A percentile compares a stretch with the other conserved stretches of the same genome.
These are phyloP conservation scores for Gynandropsis gynandra DNA, from an alignment of 345 rosid genomes.

Conservation along the genomic window DNA sequence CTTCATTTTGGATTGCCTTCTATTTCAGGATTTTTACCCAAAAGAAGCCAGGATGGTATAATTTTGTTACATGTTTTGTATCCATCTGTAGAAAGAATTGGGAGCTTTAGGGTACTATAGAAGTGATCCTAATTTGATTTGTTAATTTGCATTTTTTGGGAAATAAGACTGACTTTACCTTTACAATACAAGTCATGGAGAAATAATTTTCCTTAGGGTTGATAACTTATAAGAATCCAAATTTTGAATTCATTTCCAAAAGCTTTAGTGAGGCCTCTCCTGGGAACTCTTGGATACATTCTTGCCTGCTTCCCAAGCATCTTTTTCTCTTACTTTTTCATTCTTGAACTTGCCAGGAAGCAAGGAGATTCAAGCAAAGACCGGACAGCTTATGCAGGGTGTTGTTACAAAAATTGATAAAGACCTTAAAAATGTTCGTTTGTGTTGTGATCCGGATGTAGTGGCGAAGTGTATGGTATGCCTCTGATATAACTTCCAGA, in stretches of 20 bases:
- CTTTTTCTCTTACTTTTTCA: not conserved
- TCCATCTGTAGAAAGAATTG: too few species aligned
- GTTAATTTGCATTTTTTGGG: conserved; percentile 6
- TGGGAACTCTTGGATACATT: conserved; percentile 10
- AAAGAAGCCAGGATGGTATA: conserved; percentile 47
- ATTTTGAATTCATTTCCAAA: conserved; percentile 4
- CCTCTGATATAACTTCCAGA: conserved; percentile 11
- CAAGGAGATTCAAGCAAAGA: conserved; percentile 35
- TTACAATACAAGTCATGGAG: conserved; percentile 1
- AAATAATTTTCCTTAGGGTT: conserved; percentile 5
- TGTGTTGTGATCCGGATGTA: conserved; percentile 56
- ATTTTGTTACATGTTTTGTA: conserved; percentile 5
- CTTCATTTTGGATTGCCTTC: conserved; percentile 83
- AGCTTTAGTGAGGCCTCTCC: conserved; percentile 9
- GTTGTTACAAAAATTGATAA: conserved; percentile 67
- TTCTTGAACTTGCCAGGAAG: conserved; percentile 31
- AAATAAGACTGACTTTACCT: conserved; percentile 9
- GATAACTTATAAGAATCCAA: conserved; percentile 1
- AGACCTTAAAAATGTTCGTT: conserved; percentile 59
- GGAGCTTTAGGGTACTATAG: too few species aligned
- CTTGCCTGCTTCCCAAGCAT: conserved; percentile 5
- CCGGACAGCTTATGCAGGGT: conserved; percentile 73
- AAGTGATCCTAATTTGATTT: not conserved
- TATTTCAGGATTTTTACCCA: conserved; percentile 67
- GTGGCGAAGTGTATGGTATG: conserved; percentile 77